phyloP scores from a whole-genome alignment of 2,329 filamentous ascomycete species.

The Sarocladiaceae sp. region DNA sequence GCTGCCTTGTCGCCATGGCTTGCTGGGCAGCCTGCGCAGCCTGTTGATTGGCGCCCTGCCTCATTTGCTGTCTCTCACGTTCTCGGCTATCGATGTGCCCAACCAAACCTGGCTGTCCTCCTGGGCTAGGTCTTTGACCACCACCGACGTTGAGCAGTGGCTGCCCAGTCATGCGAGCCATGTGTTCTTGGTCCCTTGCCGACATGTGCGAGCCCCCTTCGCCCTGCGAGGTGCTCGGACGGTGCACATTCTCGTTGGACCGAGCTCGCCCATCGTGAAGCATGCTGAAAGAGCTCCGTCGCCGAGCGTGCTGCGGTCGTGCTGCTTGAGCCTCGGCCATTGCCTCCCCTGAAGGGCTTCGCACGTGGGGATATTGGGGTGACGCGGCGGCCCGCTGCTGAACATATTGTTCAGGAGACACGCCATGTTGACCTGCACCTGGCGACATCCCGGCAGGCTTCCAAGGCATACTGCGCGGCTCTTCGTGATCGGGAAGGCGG shows the following conservation, averaged over 20 bases:
- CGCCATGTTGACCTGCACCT: conserved; percentile 39
- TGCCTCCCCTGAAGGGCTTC: conserved; percentile 49
- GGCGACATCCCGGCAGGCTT: conserved; percentile 59
- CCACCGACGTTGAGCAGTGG: conserved; percentile 64
- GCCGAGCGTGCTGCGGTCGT: conserved; percentile 28
- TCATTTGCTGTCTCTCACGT: conserved; percentile 67
- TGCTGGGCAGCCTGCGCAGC: conserved; percentile 39
- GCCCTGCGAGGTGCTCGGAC: conserved; percentile 14
- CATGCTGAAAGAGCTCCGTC: conserved; percentile 35
- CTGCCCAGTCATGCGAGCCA: conserved; percentile 74
- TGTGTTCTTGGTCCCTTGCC: conserved; percentile 80
- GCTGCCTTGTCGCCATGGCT: conserved; percentile 35
- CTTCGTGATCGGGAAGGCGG: conserved; percentile 32
- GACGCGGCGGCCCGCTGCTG: conserved; percentile 61
- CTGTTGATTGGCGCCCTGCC: conserved; percentile 60
- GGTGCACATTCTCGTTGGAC: not conserved
- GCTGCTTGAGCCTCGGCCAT: conserved; percentile 18
- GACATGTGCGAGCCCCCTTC: conserved; percentile 56
- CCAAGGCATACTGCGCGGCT: conserved; percentile 67
- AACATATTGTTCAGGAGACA: conserved; percentile 79
- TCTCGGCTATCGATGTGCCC: conserved; percentile 76
- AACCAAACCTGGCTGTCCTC: conserved; percentile 56
- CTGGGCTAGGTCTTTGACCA: conserved; percentile 41
- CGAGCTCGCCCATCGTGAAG: conserved; percentile 16
- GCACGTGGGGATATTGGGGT: conserved; percentile 53